Evolutionary conservation across 495 filamentous ascomycete species (phyloP).

Genomic region (Talaromyces ruber): DNA sequence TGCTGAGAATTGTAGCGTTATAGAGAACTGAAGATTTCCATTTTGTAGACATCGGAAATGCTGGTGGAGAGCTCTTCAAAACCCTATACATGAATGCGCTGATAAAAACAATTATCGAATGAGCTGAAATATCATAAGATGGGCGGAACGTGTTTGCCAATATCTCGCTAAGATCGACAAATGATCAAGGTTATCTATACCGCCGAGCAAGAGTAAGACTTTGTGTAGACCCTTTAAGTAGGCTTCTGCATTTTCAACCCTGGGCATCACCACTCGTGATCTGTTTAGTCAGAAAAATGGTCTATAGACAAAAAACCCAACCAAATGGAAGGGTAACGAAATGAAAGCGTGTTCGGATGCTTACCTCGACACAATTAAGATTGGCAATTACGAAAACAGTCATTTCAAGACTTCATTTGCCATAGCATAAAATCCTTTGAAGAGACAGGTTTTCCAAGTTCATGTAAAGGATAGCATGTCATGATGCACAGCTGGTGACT

Average conservation of each 20-base stretch:
- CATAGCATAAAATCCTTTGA: neutral
- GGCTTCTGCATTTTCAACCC: conserved; percentile 7
- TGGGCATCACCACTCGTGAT: conserved; percentile 9
- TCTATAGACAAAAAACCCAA: neutral
- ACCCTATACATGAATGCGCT: conserved; percentile 7
- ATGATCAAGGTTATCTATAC: conserved; percentile 9
- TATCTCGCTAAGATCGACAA: conserved; percentile 8
- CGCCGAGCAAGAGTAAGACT: conserved; percentile 7
- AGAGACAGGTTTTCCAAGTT: neutral
- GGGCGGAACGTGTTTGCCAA: conserved; percentile 3
- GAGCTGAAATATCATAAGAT: neutral
- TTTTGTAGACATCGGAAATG: conserved; percentile 6
- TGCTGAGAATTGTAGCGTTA: conserved; percentile 5
- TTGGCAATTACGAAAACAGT: neutral
- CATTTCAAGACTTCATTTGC: neutral
- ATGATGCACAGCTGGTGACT: neutral
- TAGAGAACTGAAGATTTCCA: conserved; percentile 7
- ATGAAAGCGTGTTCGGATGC: neutral
- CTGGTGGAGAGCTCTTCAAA: neutral
- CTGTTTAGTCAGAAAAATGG: neutral
- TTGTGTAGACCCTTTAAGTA: conserved; percentile 13
- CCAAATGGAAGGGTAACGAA: neutral
- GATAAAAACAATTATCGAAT: neutral
- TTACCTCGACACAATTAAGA: neutral
- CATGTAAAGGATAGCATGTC: neutral